These are phyloP conservation scores for Talaromyces stipitatus DNA, from an alignment of 495 filamentous ascomycete genomes.

Conservation along the genomic window DNA sequence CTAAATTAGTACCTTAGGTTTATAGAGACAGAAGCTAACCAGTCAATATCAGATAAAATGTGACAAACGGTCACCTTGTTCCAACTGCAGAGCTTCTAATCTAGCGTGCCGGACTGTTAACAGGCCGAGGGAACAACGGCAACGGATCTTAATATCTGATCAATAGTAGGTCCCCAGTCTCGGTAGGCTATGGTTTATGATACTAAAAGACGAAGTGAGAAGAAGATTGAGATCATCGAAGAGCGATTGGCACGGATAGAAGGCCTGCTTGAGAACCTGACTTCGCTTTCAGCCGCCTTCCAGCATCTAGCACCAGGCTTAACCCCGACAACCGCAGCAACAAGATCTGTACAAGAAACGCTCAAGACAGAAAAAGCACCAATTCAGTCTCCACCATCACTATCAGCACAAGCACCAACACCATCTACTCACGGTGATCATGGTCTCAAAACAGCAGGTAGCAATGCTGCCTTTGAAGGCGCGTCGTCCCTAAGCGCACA, in stretches of 20 bases:
- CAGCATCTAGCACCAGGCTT: neutral
- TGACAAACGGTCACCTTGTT: conserved; percentile 38
- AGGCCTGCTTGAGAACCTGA: conserved; percentile 34
- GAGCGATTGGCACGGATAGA: conserved; percentile 53
- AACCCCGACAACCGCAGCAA: neutral
- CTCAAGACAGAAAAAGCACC: conserved; percentile 10
- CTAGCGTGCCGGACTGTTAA: conserved; percentile 49
- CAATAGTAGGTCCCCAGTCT: conserved; percentile 49
- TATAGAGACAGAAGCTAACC: too few relatives aligned
- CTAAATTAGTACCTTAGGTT: too few relatives aligned
- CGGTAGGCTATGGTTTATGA: neutral
- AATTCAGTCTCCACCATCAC: conserved; percentile 20
- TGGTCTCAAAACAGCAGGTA: neutral
- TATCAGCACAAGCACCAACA: conserved; percentile 23
- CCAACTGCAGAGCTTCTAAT: conserved; percentile 37
- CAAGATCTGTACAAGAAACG: conserved; percentile 4
- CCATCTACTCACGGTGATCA: neutral
- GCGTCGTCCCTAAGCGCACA: conserved; percentile 54
- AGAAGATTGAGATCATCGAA: conserved; percentile 61
- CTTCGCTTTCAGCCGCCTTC: conserved; percentile 8
- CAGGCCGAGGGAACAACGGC: conserved; percentile 53
- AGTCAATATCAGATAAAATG: conserved; percentile 39
- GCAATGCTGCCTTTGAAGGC: conserved; percentile 48
- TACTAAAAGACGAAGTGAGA: conserved; percentile 40
- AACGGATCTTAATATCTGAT: conserved; percentile 58